A percentile compares a stretch with the other conserved stretches of the same genome.
Conservation (phyloP, 768 basidiomycete species). For the Melanogaster broomeanus region DNA sequence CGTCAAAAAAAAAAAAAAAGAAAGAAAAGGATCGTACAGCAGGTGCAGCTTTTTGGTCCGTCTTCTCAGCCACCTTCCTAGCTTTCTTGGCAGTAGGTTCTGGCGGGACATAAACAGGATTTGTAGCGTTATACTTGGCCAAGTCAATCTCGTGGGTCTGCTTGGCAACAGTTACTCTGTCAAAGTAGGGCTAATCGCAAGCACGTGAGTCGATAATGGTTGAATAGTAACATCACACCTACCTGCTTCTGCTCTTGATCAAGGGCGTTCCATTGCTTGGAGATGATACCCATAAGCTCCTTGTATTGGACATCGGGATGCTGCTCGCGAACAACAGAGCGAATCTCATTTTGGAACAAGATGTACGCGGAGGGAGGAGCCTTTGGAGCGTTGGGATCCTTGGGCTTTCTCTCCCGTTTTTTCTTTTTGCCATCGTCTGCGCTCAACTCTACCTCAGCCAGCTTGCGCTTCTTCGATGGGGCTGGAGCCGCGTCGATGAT, state of each 20-base stretch:
- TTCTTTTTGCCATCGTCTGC: constrained; percentile 39
- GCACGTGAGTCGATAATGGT: neutral
- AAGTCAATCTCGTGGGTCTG: constrained; percentile 64
- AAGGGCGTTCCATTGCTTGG: constrained; percentile 74
- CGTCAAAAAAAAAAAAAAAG: constrained; percentile 8
- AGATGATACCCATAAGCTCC: constrained; percentile 72
- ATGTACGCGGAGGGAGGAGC: constrained; percentile 92
- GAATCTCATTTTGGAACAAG: constrained; percentile 90
- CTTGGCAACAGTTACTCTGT: constrained; percentile 57
- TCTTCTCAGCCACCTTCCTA: constrained; percentile 27
- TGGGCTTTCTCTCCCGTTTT: constrained; percentile 56
- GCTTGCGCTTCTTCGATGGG: constrained; percentile 55
- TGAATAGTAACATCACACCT: constrained; percentile 27
- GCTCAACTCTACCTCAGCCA: constrained; percentile 26
- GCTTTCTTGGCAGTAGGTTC: constrained; percentile 41
- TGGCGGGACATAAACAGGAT: constrained; percentile 49
- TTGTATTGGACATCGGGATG: constrained; percentile 66
- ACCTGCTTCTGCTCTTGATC: constrained; percentile 73
- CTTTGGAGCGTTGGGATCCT: constrained; percentile 94
- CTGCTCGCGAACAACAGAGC: constrained; percentile 66
- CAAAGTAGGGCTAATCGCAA: constrained; percentile 30
- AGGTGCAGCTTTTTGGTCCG: constrained; percentile 22
- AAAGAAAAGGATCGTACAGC: constrained; percentile 17
- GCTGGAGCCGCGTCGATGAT: constrained; percentile 34
- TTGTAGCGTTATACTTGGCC: constrained; percentile 60